Evolutionary conservation across 352 stramenopile species (phyloP).

Genomic region (Globisporangium acanthophoron): DNA sequence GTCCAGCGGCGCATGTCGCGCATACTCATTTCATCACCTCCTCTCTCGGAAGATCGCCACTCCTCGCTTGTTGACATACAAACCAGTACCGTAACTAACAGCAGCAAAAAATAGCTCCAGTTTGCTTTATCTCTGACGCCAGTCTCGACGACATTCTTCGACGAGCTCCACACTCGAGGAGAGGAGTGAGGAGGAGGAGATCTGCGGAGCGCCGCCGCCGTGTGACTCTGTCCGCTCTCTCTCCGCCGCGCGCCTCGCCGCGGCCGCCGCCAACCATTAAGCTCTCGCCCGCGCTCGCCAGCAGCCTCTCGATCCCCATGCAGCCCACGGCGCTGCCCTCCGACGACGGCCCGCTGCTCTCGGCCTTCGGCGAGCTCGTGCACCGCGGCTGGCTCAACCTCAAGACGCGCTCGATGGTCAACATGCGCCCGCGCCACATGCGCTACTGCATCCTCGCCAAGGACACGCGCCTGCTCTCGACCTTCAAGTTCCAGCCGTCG

Average conservation of each 20-base stretch:
- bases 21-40: too few species aligned
- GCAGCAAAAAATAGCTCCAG: too few species aligned
- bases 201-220: not conserved
- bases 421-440: conserved; percentile 76
- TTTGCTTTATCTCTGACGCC: too few species aligned
- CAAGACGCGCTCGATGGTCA: conserved; percentile 85
- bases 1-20: too few species aligned
- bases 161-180: too few species aligned
- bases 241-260: not conserved
- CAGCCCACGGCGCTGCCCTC: conserved; percentile 48
- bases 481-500: conserved; percentile 86
- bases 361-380: conserved; percentile 65
- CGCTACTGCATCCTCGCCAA: conserved; percentile 79
- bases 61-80: too few species aligned
- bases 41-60: too few species aligned
- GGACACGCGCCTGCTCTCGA: conserved; percentile 59
- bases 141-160: too few species aligned
- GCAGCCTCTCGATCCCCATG: conserved; percentile 25
- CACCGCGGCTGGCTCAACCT: conserved; percentile 81
- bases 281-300: conserved; percentile 15
- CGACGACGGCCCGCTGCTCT: conserved; percentile 43
- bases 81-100: too few species aligned
- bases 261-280: conserved; percentile 10
- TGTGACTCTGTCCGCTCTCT: not conserved
- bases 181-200: conserved; percentile 12